Evolutionary conservation across 257 asterid genomes (phyloP).

Genomic region (Solanum pennellii): DNA sequence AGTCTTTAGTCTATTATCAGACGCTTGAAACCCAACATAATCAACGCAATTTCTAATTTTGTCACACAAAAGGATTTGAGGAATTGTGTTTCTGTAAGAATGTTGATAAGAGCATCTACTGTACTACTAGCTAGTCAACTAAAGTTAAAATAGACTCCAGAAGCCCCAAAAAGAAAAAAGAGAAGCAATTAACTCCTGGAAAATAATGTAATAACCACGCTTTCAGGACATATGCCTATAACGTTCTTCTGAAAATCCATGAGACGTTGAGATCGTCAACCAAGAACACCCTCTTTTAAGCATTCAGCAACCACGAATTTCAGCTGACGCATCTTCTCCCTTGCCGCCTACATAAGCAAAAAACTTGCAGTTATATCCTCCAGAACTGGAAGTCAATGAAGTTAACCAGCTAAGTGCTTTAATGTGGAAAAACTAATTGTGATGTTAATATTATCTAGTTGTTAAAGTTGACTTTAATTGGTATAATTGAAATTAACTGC

Average conservation of each 20-base stretch:
- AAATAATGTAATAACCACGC: background rate
- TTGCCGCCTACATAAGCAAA: conserved; percentile 49
- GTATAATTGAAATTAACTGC: background rate
- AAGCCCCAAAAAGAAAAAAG: background rate
- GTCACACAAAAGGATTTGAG: background rate
- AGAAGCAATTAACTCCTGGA: background rate
- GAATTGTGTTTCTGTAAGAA: background rate
- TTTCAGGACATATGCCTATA: background rate
- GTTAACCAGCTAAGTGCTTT: background rate
- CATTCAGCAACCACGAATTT: conserved; percentile 52
- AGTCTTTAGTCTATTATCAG: background rate
- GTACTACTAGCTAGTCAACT: background rate
- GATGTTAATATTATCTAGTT: background rate
- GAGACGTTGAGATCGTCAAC: conserved; percentile 13
- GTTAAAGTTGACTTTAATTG: background rate
- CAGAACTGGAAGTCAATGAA: background rate
- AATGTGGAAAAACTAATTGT: background rate
- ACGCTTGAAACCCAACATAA: background rate
- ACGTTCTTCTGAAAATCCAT: background rate
- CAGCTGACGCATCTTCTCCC: conserved; percentile 66
- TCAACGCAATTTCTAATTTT: background rate
- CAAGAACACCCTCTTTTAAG: conserved; percentile 27
- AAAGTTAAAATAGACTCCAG: background rate
- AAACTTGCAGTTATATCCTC: background rate
- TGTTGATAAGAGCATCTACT: background rate